Evolutionary conservation across 805 yeast genomes (phyloP).

Genomic region (Isabelozyma rhagii): DNA sequence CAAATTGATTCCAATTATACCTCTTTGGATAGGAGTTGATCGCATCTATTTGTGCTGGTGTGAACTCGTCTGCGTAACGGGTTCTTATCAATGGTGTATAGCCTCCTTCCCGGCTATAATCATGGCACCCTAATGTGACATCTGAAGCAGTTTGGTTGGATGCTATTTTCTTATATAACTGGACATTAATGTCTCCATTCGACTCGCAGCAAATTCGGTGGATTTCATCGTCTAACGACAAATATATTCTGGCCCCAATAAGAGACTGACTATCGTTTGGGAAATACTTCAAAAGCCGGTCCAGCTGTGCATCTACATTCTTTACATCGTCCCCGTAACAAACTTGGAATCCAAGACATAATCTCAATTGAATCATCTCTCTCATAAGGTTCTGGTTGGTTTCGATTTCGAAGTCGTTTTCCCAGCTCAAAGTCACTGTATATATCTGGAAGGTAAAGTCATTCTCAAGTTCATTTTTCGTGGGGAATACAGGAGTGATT

Average conservation of each 20-base stretch:
- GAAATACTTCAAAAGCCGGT: slow-evolving; percentile 54
- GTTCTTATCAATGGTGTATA: slow-evolving; percentile 60
- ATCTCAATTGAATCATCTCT: slow-evolving; percentile 81
- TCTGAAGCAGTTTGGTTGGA: neutral
- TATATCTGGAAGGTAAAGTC: slow-evolving; percentile 83
- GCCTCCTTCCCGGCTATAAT: neutral
- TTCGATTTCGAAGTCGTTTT: slow-evolving; percentile 48
- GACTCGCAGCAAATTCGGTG: slow-evolving; percentile 78
- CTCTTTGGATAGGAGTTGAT: slow-evolving; percentile 49
- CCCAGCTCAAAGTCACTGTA: slow-evolving; percentile 65
- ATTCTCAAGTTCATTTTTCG: slow-evolving; percentile 59
- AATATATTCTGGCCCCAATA: slow-evolving; percentile 62
- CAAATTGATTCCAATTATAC: slow-evolving; percentile 88
- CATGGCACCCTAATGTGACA: slow-evolving; percentile 2
- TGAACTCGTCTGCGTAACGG: slow-evolving; percentile 67
- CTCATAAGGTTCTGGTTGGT: slow-evolving; percentile 61
- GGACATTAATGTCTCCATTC: slow-evolving; percentile 73
- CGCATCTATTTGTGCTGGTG: slow-evolving; percentile 55
- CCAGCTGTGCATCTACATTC: slow-evolving; percentile 60
- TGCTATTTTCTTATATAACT: slow-evolving; percentile 48
- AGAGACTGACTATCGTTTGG: slow-evolving; percentile 36
- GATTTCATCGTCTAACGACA: slow-evolving; percentile 78
- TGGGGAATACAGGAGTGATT: slow-evolving; percentile 75
- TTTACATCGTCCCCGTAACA: slow-evolving; percentile 70
- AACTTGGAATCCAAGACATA: slow-evolving; percentile 86